phyloP scores from a whole-genome alignment of 495 filamentous ascomycete genomes.

The Oidiodendron maius region DNA sequence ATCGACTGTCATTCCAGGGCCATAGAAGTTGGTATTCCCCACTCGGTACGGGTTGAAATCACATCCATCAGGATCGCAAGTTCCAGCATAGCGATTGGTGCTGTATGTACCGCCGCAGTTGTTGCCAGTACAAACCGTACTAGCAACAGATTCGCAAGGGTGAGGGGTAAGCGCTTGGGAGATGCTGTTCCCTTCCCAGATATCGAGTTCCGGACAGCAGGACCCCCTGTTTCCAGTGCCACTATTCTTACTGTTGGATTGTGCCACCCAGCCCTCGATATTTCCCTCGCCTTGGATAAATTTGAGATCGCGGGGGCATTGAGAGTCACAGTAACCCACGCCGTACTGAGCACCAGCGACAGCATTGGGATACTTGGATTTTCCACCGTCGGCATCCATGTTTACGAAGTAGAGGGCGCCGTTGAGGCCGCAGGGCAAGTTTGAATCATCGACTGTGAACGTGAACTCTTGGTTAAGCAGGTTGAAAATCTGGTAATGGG shows the following conservation, averaged over 20 bases:
- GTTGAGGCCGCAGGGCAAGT: slow-evolving; percentile 66
- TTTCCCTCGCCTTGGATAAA: slow-evolving; percentile 59
- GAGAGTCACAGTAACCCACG: slow-evolving; percentile 72
- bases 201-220: slow-evolving; percentile 66
- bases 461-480: slow-evolving; percentile 59
- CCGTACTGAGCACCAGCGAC: slow-evolving; percentile 64
- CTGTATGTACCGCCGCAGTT: slow-evolving; percentile 46
- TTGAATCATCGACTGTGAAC: slow-evolving; percentile 61
- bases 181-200: slow-evolving; percentile 62
- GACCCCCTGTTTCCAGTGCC: slow-evolving; percentile 53
- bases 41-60: slow-evolving; percentile 66
- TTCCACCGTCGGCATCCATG: slow-evolving; percentile 61
- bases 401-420: slow-evolving; percentile 62
- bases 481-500: slow-evolving; percentile 53
- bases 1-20: slow-evolving; percentile 49
- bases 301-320: slow-evolving; percentile 58
- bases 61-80: slow-evolving; percentile 72
- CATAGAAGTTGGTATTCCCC: slow-evolving; percentile 55
- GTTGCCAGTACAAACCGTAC: slow-evolving; percentile 46
- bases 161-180: slow-evolving; percentile 57
- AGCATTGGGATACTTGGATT: slow-evolving; percentile 45
- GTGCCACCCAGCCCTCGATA: slow-evolving; percentile 46
- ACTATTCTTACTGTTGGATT: slow-evolving; percentile 41
- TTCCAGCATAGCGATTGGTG: slow-evolving; percentile 40
- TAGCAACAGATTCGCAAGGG: slow-evolving; percentile 23